phyloP scores from a whole-genome alignment of 495 filamentous ascomycete genomes.

The Aspergillus saccharolyticus region DNA sequence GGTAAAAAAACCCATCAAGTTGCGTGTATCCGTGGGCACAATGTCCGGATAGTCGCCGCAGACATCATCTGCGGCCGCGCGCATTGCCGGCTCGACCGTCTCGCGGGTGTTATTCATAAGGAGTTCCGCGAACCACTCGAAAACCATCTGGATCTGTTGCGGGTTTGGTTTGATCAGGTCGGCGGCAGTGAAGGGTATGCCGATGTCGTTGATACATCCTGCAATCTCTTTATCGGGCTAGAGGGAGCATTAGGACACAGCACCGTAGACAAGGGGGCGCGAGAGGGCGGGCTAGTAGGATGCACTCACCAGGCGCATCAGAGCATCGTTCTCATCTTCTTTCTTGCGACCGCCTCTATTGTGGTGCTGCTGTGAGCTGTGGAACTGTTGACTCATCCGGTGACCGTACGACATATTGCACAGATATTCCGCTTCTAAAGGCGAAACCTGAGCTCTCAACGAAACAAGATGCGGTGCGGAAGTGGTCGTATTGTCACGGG shows the following conservation, averaged over 20 bases:
- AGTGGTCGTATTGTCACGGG: not conserved
- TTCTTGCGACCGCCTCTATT: conserved; percentile 62
- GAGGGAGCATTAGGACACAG: conserved; percentile 14
- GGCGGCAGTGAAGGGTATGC: conserved; percentile 77
- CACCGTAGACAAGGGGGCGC: not conserved
- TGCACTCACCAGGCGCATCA: conserved; percentile 72
- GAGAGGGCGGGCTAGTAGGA: not conserved
- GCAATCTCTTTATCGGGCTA: conserved; percentile 84
- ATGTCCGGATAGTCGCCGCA: conserved; percentile 77
- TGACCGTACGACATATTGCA: conserved; percentile 54
- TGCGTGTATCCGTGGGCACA: conserved; percentile 78
- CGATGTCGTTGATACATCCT: conserved; percentile 94
- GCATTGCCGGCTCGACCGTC: conserved; percentile 91
- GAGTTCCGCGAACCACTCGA: conserved; percentile 94
- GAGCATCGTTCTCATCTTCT: conserved; percentile 75
- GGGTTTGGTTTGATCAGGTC: conserved; percentile 93
- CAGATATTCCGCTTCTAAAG: too few relatives aligned
- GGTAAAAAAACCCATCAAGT: conserved; percentile 89
- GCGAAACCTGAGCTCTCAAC: not conserved
- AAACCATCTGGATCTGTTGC: conserved; percentile 88
- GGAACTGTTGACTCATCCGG: conserved; percentile 70
- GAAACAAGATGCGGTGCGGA: not conserved
- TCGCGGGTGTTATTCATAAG: conserved; percentile 87
- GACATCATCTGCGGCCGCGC: conserved; percentile 78
- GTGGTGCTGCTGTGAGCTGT: conserved; percentile 54